Evolutionary conservation across 257 asterid species (phyloP), one percentile per base, ranked within the genome.

Genomic region (Gentiana straminea): DNA sequence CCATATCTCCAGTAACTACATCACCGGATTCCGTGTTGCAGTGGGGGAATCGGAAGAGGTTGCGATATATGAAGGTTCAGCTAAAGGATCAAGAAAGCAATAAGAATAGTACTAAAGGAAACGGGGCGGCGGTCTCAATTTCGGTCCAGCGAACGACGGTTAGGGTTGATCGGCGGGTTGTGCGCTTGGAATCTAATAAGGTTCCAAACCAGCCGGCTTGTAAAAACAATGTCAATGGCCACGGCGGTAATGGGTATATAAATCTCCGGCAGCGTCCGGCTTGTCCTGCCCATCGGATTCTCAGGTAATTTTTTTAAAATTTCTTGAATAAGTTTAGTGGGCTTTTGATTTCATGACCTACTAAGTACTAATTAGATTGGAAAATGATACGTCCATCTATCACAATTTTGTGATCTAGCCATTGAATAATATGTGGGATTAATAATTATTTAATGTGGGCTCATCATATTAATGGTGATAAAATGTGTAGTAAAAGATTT

Each of bases 31-130:
- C 84, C 70, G 78, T 72, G 5, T 70, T 91, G 72, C 96, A 82
- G 81, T 83, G 93, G 95, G 98, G 96, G 8, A 87, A 78, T 60
- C 70, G 86, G 61, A 91, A 91, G 65, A 70, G 95, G 75, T 64
- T 83, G 54, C 79, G 90, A 24, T 82, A 96, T 71, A 84, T 81
- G 94, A 91, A 91, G 78, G 75, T 70, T 38, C 89, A 75, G 62
- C 75, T 61, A 4, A 81, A 80, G 76, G 86, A 81, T 64, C 76
- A 66, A 12, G 68, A 68, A 38, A n/a, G 5, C 36, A 47, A 57
- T 46, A 54, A 12, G 2, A 68, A 58, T 49, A 41, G 9, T 5
- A 41, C 46, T 41, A 41, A 41, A 41, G 9, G 9, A 10, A 41
- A 41, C 7, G 77, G 63, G 33, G 49, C 80, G 46, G 49, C 81